Percentiles rank a stretch among this genome's conserved stretches.
These are phyloP conservation scores for Leccinum sublutescens DNA, from an alignment of 768 basidiomycete species.

Conservation along the genomic window DNA sequence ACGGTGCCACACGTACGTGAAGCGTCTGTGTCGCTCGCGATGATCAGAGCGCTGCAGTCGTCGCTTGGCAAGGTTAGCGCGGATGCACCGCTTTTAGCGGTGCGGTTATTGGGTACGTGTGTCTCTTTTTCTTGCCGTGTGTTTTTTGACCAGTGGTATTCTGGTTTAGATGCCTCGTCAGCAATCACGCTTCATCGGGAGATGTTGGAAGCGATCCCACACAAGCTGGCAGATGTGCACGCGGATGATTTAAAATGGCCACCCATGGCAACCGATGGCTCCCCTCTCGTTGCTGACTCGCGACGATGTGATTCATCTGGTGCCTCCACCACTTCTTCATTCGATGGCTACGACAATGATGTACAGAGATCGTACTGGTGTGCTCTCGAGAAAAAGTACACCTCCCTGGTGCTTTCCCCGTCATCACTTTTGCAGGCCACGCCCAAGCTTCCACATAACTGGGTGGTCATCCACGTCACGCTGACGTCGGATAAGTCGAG, in stretches of 20 bases:
- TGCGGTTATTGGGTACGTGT: slow-evolving; percentile 57
- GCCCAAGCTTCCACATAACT: slow-evolving; percentile 61
- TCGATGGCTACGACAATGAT: slow-evolving; percentile 38
- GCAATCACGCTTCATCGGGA: slow-evolving; percentile 83
- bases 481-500: slow-evolving; percentile 81
- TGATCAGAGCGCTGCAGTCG: slow-evolving; percentile 74
- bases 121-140: background rate
- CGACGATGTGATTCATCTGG: slow-evolving; percentile 20
- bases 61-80: slow-evolving; percentile 65
- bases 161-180: slow-evolving; percentile 60
- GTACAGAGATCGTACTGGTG: slow-evolving; percentile 59
- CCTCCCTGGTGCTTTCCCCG: slow-evolving; percentile 23
- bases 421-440: slow-evolving; percentile 42
- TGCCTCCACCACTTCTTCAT: slow-evolving; percentile 15
- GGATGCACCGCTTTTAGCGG: slow-evolving; percentile 53
- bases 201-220: slow-evolving; percentile 75
- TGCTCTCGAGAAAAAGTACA: slow-evolving; percentile 52
- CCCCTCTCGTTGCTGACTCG: slow-evolving; percentile 30
- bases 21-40: slow-evolving; percentile 64
- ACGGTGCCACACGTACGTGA: slow-evolving; percentile 72
- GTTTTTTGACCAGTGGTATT: background rate
- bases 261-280: slow-evolving; percentile 44
- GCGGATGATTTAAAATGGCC: slow-evolving; percentile 81
- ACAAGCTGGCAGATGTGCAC: slow-evolving; percentile 55
- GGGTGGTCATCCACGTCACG: slow-evolving; percentile 83